Conservation (phyloP, 768 basidiomycete genomes). For the Kwoniella mangroviensis region DNA sequence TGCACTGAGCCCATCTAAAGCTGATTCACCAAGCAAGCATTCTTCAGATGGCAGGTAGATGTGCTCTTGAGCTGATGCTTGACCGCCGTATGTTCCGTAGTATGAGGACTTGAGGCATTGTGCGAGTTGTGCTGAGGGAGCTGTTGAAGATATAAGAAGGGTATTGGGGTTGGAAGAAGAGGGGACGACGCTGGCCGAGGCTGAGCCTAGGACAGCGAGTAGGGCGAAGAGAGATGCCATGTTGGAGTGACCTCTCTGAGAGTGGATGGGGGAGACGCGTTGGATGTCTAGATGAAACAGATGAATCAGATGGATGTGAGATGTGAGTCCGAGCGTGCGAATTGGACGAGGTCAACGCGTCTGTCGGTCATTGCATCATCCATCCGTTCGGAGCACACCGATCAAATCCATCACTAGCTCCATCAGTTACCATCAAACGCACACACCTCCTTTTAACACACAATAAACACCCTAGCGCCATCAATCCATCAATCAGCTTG, state of each 20-base stretch:
- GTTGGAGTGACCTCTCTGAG: neutral
- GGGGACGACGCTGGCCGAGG: neutral
- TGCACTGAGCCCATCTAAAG: conserved; percentile 27
- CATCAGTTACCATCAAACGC: neutral
- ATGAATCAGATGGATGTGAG: neutral
- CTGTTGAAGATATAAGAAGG: conserved; percentile 17
- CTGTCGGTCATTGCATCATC: neutral
- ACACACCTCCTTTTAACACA: neutral
- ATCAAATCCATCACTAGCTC: neutral
- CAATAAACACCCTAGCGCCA: neutral
- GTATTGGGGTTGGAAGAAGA: neutral
- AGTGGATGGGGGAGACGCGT: neutral
- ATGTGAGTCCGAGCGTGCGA: neutral
- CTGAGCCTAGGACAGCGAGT: conserved; percentile 13
- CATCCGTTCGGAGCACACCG: conserved; percentile 2
- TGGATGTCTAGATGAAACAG: too few relatives aligned
- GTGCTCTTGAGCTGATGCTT: conserved; percentile 21
- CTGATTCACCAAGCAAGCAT: conserved; percentile 22
- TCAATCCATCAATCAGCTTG: neutral
- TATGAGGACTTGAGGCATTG: conserved; percentile 25
- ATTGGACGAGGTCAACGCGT: conserved; percentile 1
- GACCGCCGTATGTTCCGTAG: conserved; percentile 30
- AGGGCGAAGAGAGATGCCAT: conserved; percentile 14
- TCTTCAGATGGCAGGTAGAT: conserved; percentile 34
- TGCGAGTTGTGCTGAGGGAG: conserved; percentile 10